These are phyloP conservation scores for Aspergillus bridgeri DNA, from an alignment of 495 filamentous ascomycete species.

Conservation along the genomic window DNA sequence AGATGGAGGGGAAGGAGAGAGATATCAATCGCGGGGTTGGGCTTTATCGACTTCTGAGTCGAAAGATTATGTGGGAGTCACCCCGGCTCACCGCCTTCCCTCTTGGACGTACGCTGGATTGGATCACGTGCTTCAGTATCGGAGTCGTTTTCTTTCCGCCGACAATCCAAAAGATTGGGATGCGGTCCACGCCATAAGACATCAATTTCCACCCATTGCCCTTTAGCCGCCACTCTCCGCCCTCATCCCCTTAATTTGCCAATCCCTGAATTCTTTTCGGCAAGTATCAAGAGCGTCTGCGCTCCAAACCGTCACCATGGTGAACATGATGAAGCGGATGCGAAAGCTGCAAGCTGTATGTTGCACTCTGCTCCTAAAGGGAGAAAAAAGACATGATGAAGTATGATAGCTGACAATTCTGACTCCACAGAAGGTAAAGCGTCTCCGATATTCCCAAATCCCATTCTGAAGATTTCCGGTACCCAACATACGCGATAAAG, in stretches of 20 bases:
- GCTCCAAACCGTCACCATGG: constrained; percentile 53
- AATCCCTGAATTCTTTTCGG: background rate
- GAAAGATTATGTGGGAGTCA: constrained; percentile 23
- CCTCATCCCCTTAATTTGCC: background rate
- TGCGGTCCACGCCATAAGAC: constrained; percentile 7
- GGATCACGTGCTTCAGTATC: constrained; percentile 13
- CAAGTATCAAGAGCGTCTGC: constrained; percentile 10
- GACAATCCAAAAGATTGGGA: constrained; percentile 14
- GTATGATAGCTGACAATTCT: constrained; percentile 3
- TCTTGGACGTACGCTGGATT: background rate
- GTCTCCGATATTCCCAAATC: constrained; percentile 10
- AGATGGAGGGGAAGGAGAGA: constrained; percentile 9
- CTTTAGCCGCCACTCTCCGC: background rate
- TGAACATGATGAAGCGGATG: constrained; percentile 74
- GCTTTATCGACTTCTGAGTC: constrained; percentile 14
- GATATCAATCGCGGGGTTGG: constrained; percentile 28
- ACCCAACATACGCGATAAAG: background rate
- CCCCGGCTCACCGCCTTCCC: constrained; percentile 18
- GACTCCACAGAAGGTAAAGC: constrained; percentile 31
- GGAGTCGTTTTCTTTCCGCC: constrained; percentile 20
- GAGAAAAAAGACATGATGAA: background rate
- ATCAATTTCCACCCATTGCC: background rate
- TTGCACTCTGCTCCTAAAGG: constrained; percentile 16
- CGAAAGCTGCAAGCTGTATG: constrained; percentile 73
- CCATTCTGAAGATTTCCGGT: background rate